Percentiles rank a stretch among this genome's conserved stretches.
phyloP scores from a whole-genome alignment of 169 alveolate genomes.

The Besnoitia besnoiti region DNA sequence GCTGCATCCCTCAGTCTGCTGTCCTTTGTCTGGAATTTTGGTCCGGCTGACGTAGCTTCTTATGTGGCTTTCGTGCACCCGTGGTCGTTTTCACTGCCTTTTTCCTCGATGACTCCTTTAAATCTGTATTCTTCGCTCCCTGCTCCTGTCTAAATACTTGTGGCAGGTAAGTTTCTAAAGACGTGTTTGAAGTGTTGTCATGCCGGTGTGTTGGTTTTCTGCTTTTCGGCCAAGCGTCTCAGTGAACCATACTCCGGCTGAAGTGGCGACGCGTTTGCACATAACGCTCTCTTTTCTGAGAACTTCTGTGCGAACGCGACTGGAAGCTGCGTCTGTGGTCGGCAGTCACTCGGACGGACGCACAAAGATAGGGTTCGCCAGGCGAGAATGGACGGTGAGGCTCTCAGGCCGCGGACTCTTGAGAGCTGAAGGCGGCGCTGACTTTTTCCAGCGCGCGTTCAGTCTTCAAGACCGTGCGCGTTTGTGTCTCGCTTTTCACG shows the following conservation, averaged over 20 bases:
- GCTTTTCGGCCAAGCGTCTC: not conserved
- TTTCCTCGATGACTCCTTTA: too few relatives aligned
- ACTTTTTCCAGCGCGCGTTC: not conserved
- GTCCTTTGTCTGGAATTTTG: too few relatives aligned
- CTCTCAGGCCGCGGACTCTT: too few relatives aligned
- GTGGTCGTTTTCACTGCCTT: too few relatives aligned
- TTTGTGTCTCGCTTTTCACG: not conserved
- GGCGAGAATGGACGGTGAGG: too few relatives aligned
- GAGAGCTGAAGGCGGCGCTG: too few relatives aligned
- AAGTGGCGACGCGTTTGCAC: constrained; percentile 11
- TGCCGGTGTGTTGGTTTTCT: not conserved
- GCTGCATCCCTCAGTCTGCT: too few relatives aligned
- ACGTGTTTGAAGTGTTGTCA: not conserved
- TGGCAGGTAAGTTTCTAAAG: not conserved
- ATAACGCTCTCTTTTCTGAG: not conserved
- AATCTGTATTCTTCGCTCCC: not conserved
- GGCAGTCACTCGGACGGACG: not conserved
- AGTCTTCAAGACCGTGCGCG: not conserved
- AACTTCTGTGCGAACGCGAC: not conserved
- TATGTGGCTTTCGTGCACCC: too few relatives aligned
- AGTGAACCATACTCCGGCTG: not conserved
- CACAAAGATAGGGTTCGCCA: too few relatives aligned
- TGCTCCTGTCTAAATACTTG: not conserved
- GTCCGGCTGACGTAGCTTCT: too few relatives aligned
- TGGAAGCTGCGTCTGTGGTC: constrained; percentile 11